These are phyloP conservation scores for Chionographis japonica DNA, from an alignment of 106 monocot genomes.

Conservation along the genomic window DNA sequence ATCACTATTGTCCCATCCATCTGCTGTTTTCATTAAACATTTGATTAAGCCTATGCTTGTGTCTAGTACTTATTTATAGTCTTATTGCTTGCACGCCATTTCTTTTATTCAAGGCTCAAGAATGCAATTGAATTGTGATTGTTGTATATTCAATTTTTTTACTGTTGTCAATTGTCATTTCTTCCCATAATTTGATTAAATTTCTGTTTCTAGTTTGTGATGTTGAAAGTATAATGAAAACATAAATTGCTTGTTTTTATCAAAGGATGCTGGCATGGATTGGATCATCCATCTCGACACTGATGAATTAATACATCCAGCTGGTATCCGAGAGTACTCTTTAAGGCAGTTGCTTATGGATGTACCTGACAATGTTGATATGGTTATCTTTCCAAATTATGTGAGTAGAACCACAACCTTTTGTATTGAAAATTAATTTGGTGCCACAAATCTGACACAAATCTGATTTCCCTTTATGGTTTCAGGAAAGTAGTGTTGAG, in stretches of 20 bases:
- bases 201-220: too few relatives aligned
- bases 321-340: constrained; percentile 72
- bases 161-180: too few relatives aligned
- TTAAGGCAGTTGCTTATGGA: constrained; percentile 67
- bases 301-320: constrained; percentile 83
- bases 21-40: background rate
- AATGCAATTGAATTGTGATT: too few relatives aligned
- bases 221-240: too few relatives aligned
- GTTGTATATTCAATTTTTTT: too few relatives aligned
- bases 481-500: constrained; percentile 87
- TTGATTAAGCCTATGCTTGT: constrained; percentile 1
- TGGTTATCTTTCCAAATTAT: constrained; percentile 95
- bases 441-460: background rate
- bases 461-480: background rate
- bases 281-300: constrained; percentile 97
- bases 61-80: too few relatives aligned
- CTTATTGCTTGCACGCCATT: too few relatives aligned
- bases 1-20: background rate
- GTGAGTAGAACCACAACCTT: constrained; percentile 29
- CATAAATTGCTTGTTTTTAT: background rate
- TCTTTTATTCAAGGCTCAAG: too few relatives aligned
- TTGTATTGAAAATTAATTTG: background rate
- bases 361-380: constrained; percentile 81
- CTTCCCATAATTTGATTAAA: too few relatives aligned
- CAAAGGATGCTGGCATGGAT: constrained; percentile 68